Evolutionary conservation across 2,329 filamentous ascomycete species (phyloP), one percentile per base, ranked within the genome.

Genomic region (Fusarium verticillioides): DNA sequence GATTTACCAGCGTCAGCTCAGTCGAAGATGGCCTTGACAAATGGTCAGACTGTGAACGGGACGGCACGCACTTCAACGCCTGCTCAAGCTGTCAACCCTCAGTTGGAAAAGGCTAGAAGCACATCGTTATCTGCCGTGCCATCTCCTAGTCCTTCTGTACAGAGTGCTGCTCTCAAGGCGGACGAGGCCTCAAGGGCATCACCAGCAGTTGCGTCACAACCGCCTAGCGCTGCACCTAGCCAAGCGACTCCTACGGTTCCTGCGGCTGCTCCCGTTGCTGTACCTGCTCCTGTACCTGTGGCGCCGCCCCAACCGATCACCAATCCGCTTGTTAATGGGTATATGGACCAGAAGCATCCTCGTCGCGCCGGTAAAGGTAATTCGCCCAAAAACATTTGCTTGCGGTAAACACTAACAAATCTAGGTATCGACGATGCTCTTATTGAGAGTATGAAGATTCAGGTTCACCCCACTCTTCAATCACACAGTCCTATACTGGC

Each of bases 381-480:
- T 57, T 59, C 32, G 37, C 32, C 4, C 19, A 13, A 12, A n/a
- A 3, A 6, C 32, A 9, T n/a, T 13, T 32, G 9, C 36, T 21
- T 11, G 9, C 5, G 11, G 10, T 37, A n/a, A 13, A 13, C 56
- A 34, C 78, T 81, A 72, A 84, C 60, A 66, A 60, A 37, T 40
- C 1, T 54, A 90, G 88, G 84, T 71, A 75, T 85, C 49, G 81
- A 86, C 40, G 87, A 93, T 80, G 91, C 93, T 32, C 85, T 96
- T 47, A 88, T 96, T 56, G 88, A 88, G 9, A 90, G 88, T 59
- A 83, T 96, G 30, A 89, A 87, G 43, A 83, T 95, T 21, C 86
- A 88, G 63, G 92, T 92, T 12, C 93, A 96, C 78, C 91, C 92
- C 2, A 87, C 87, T 16, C 85, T 94, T 46, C 88, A 89, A 56